phyloP scores from a whole-genome alignment of 108 stramenopile genomes.

The Nitzschia sp. region DNA sequence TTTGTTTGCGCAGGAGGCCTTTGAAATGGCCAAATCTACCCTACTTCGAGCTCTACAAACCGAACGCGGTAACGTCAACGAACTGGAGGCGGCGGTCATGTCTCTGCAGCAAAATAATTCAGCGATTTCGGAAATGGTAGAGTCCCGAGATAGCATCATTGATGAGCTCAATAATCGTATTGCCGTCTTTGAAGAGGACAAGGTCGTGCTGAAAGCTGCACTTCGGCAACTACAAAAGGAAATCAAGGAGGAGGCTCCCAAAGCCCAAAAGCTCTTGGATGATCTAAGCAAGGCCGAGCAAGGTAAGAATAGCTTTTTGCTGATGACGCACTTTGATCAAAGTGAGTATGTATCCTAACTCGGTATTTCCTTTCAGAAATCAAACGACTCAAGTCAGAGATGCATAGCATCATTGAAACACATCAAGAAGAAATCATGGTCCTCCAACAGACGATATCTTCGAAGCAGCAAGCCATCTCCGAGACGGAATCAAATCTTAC shows the following conservation, averaged over 20 bases:
- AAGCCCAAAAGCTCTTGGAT: conserved; percentile 60
- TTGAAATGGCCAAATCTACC: conserved; percentile 74
- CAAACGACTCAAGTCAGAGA: conserved; percentile 39
- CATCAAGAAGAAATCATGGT: conserved; percentile 44
- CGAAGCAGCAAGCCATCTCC: conserved; percentile 47
- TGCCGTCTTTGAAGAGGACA: conserved; percentile 87
- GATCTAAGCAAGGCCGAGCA: conserved; percentile 54
- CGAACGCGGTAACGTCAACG: conserved; percentile 74
- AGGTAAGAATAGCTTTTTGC: conserved; percentile 15
- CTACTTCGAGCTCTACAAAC: conserved; percentile 72
- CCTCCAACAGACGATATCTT: conserved; percentile 25
- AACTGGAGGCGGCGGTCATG: conserved; percentile 60
- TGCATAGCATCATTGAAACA: conserved; percentile 45
- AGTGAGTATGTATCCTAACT: neutral
- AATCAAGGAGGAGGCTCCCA: conserved; percentile 80
- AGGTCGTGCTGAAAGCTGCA: conserved; percentile 85
- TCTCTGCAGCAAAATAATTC: conserved; percentile 77
- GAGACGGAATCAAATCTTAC: conserved; percentile 66
- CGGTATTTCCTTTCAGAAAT: conserved; percentile 15
- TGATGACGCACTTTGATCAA: neutral
- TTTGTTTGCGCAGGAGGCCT: conserved; percentile 27
- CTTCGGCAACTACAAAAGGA: conserved; percentile 79
- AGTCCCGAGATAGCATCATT: conserved; percentile 69
- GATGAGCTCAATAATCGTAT: conserved; percentile 83
- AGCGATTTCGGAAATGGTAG: conserved; percentile 77